Evolutionary conservation across 768 basidiomycete genomes (phyloP), one percentile per base, ranked within the genome.

Genomic region (Xerocomus potaroensis): DNA sequence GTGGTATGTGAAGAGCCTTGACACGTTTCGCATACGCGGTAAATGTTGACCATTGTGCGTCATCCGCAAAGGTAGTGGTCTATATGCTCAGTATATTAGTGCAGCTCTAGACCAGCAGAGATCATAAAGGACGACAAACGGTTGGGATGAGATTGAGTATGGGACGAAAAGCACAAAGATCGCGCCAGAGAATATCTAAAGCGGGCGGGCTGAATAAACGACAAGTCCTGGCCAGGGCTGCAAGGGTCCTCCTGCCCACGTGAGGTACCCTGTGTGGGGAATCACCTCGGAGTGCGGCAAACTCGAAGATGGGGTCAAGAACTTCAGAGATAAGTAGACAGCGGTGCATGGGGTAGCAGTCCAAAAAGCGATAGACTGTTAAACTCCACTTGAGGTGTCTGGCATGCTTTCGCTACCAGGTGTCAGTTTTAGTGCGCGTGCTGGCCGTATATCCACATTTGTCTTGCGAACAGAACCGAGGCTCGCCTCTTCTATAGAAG

Each of bases 321-420:
- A 56, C n/a, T n/a, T 56, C 54, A 19, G 45, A 40, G 31, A 56
- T 37, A 26, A 6, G 24, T 15, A 55, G 39, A 52, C 41, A 56
- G 18, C 31, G 39, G 24, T 57, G 91, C 12, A 72, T 96, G 24
- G 27, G 26, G 16, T 34, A 16, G 16, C 14, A 14, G 31, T n/a
- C n/a, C n/a, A n/a, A n/a, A n/a, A n/a, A n/a, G n/a, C n/a, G n/a
- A n/a, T n/a, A n/a, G n/a, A n/a, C n/a, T n/a, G n/a, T n/a, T n/a
- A n/a, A n/a, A n/a, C n/a, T n/a, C n/a, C n/a, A n/a, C n/a, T n/a
- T n/a, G n/a, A n/a, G n/a, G n/a, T n/a, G n/a, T n/a, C n/a, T n/a
- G n/a, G n/a, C n/a, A n/a, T n/a, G n/a, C n/a, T n/a, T n/a, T n/a
- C n/a, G n/a, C n/a, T n/a, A n/a, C n/a, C n/a, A n/a, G n/a, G n/a